A percentile compares a stretch with the other conserved stretches of the same genome.
phyloP scores from a whole-genome alignment of 2,329 filamentous ascomycete genomes.

The Sphaerulina musiva region DNA sequence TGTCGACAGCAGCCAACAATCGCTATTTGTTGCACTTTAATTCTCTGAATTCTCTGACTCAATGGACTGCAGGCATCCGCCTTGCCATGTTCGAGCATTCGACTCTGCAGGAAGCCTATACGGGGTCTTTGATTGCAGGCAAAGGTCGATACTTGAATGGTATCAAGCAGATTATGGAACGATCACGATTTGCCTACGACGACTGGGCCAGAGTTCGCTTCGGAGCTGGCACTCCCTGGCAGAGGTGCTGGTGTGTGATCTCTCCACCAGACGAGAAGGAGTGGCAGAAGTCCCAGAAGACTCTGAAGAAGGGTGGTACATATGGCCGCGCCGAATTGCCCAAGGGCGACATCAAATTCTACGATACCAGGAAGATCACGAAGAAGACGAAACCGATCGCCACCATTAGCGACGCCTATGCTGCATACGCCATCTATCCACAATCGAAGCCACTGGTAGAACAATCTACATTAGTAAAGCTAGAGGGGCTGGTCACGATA shows the following conservation, averaged over 20 bases:
- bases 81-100: conserved; percentile 92
- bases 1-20: conserved; percentile 92
- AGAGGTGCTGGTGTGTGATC: conserved; percentile 93
- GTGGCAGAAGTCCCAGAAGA: conserved; percentile 73
- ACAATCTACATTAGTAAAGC: conserved; percentile 85
- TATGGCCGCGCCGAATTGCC: conserved; percentile 71
- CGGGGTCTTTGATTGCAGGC: conserved; percentile 86
- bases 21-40: conserved; percentile 95
- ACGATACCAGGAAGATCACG: conserved; percentile 80
- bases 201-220: conserved; percentile 96
- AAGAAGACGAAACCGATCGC: conserved; percentile 90
- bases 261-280: conserved; percentile 91
- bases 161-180: conserved; percentile 82
- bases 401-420: conserved; percentile 82
- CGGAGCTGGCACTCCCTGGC: conserved; percentile 91
- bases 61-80: conserved; percentile 93
- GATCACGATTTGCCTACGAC: conserved; percentile 67
- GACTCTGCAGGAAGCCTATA: conserved; percentile 91
- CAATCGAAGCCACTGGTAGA: conserved; percentile 91
- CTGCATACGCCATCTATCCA: conserved; percentile 91
- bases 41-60: conserved; percentile 81
- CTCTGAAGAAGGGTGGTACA: conserved; percentile 70
- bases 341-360: conserved; percentile 91
- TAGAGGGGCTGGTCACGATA: conserved; percentile 85
- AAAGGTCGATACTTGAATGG: conserved; percentile 87